Base-by-base conservation (phyloP, 2,329 filamentous ascomycete genomes). In the Exophiala sp. region DNA sequence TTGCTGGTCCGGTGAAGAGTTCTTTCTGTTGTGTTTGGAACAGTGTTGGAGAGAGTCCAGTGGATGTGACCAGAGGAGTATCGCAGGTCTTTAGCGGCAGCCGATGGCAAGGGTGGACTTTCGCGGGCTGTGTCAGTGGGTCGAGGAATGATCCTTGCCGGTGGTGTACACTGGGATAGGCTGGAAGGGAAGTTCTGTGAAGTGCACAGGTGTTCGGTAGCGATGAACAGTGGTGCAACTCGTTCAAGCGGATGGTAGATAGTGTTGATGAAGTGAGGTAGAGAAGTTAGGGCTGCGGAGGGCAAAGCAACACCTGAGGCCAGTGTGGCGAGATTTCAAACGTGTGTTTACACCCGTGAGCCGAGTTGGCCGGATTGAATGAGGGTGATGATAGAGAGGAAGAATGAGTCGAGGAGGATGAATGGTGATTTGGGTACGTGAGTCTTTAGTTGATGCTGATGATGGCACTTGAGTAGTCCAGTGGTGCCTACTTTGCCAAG, bases 241-340 rank as follows among this genome's bases (percentile, higher is more conserved):
- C 12, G 35, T 34, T n/a, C 12, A 16, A 29, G 44, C 24, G 33
- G 20, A 50, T 44, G 41, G 16, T 45, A 46, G 39, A 10, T 16
- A 38, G 39, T 53, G 46, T 38, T 16, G 46, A 24, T 47, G 38
- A 45, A 41, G 47, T 54, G 46, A 39, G 43, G 29, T 46, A 24
- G 51, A 32, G 32, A 41, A 42, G 36, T n/a, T 29, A 20, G n/a
- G 41, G 41, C 14, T 46, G 32, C 35, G 47, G 47, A 34, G 38
- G 47, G 53, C 47, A 35, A 16, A 39, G 45, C 10, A 32, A 52
- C 45, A 55, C 54, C 57, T 60, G 54, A 60, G 57, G 57, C 54
- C 57, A 60, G 47, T 40, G 57, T 60, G 57, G 57, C 57, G 40
- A 57, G 32, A 47, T 32, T 38, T 36, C 38, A 48, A 50, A 36